A percentile compares a stretch with the other conserved stretches of the same genome.
These are phyloP conservation scores for Fusarium coffeatum DNA, from an alignment of 2,329 filamentous ascomycete species.

Conservation along the genomic window DNA sequence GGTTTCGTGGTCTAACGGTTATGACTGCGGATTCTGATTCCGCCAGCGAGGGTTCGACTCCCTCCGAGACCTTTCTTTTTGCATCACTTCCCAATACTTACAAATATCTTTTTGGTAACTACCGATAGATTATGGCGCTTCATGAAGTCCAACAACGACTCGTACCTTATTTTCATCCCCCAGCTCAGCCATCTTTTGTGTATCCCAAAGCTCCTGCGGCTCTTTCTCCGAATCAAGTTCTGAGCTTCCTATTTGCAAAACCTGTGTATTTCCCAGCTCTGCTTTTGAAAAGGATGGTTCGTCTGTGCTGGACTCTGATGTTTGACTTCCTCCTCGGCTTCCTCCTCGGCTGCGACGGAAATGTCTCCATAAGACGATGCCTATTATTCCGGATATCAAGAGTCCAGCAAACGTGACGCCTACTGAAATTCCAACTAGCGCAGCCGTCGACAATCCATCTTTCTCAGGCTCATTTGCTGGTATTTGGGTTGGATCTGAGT, in stretches of 20 bases:
- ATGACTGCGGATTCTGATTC: background rate
- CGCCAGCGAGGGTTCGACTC: background rate
- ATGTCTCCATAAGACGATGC: background rate
- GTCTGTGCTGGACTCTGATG: background rate
- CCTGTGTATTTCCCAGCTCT: background rate
- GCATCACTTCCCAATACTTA: rapidly evolving
- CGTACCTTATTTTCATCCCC: constrained; percentile 11
- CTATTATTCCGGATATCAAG: background rate
- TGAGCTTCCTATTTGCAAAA: constrained; percentile 5
- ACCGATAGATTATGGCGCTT: background rate
- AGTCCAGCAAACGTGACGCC: background rate
- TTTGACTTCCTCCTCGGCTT: background rate
- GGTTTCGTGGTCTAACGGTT: background rate
- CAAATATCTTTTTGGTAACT: no score
- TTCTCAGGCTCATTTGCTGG: rapidly evolving
- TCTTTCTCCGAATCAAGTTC: background rate
- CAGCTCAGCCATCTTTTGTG: background rate
- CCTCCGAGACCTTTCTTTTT: background rate
- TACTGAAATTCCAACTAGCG: constrained; percentile 6
- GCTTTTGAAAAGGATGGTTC: background rate
- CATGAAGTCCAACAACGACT: constrained; percentile 2
- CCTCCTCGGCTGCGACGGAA: background rate
- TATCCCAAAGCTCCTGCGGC: constrained; percentile 9
- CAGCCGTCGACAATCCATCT: background rate
- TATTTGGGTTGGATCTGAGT: background rate